Evolutionary conservation across 2,329 filamentous ascomycete species (phyloP).

Genomic region (Sclerotinia borealis): DNA sequence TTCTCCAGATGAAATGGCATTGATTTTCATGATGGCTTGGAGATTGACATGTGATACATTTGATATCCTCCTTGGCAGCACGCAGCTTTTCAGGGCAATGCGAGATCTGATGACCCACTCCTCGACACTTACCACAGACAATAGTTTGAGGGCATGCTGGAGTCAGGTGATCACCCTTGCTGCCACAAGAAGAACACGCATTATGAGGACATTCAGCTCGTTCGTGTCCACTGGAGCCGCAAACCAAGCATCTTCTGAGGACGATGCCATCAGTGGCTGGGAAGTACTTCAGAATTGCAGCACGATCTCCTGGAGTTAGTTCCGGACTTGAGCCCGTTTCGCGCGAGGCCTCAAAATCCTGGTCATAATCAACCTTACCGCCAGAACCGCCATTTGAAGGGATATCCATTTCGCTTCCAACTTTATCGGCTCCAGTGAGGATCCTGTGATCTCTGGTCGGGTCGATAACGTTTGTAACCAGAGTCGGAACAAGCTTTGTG

Average conservation of each 20-base stretch:
- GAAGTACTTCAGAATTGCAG: slow-evolving; percentile 37
- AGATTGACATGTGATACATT: slow-evolving; percentile 56
- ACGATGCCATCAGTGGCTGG: slow-evolving; percentile 33
- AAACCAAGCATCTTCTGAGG: slow-evolving; percentile 42
- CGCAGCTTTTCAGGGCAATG: slow-evolving; percentile 52
- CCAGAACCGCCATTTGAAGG: background rate
- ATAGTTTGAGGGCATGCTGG: slow-evolving; percentile 45
- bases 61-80: slow-evolving; percentile 45
- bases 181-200: slow-evolving; percentile 44
- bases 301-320: background rate
- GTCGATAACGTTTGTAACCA: background rate
- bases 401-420: background rate
- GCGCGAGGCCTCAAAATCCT: background rate
- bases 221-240: slow-evolving; percentile 44
- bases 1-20: slow-evolving; percentile 57
- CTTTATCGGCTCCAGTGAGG: background rate
- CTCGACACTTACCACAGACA: slow-evolving; percentile 54
- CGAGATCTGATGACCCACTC: slow-evolving; percentile 50
- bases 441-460: background rate
- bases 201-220: slow-evolving; percentile 40
- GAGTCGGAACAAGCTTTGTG: background rate
- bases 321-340: background rate
- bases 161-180: slow-evolving; percentile 39
- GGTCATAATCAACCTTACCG: background rate
- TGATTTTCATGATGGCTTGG: slow-evolving; percentile 51